These are phyloP conservation scores for Mrakia blollopis DNA, from an alignment of 768 basidiomycete genomes.

Conservation along the genomic window DNA sequence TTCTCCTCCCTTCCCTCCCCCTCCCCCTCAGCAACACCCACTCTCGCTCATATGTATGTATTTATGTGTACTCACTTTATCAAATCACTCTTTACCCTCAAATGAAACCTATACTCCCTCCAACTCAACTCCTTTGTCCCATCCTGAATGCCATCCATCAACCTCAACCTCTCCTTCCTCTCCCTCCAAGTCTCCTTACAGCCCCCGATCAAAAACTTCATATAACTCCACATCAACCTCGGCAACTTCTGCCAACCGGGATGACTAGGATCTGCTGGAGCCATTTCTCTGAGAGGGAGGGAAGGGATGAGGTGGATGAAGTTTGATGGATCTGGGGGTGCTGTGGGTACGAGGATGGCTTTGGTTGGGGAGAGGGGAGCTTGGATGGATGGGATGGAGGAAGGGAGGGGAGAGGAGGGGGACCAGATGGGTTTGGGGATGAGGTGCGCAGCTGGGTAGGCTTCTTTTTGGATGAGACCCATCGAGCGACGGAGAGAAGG, in stretches of 20 bases:
- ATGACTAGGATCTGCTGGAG: neutral
- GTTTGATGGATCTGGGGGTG: neutral
- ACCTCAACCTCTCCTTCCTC: neutral
- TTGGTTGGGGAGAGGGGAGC: conserved; percentile 8
- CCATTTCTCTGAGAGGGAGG: neutral
- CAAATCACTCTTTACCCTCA: neutral
- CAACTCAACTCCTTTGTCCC: neutral
- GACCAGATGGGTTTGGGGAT: conserved; percentile 1
- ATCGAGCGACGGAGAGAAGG: neutral
- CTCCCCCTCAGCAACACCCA: no score
- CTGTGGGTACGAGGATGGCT: neutral
- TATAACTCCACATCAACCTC: conserved; percentile 5
- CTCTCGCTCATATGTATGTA: no score
- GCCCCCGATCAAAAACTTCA: neutral
- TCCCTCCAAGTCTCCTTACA: neutral
- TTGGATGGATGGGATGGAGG: neutral
- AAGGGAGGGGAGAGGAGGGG: neutral
- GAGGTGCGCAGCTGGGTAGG: neutral
- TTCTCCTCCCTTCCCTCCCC: neutral
- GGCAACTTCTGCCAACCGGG: neutral
- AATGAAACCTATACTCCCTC: neutral
- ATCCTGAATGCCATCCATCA: neutral
- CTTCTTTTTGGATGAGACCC: conserved; percentile 1
- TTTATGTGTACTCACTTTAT: conserved; percentile 1
- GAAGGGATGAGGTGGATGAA: neutral